These are phyloP conservation scores for Azolla pinnata DNA, from an alignment of 75 land plant genomes.

Conservation along the genomic window DNA sequence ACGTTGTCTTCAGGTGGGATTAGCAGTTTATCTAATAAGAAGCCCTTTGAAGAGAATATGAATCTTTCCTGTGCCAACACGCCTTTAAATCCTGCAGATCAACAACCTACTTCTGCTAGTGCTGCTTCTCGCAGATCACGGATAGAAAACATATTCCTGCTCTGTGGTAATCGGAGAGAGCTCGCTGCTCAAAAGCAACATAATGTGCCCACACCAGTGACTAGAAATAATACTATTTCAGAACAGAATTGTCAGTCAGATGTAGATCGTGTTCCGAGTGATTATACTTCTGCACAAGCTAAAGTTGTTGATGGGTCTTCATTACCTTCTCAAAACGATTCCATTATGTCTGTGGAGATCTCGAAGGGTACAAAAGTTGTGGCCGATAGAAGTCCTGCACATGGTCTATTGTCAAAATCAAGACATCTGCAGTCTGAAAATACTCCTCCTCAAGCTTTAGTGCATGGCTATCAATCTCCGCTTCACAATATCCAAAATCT, in stretches of 20 bases:
- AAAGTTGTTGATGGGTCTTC: too few species aligned
- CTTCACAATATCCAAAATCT: neutral
- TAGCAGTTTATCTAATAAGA: too few species aligned
- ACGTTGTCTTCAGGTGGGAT: too few species aligned
- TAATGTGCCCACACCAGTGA: neutral
- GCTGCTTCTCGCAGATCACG: slow-evolving; percentile 48
- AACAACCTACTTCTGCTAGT: neutral
- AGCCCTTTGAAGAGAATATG: neutral
- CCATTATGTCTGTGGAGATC: neutral
- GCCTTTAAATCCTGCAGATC: neutral
- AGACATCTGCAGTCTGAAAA: neutral
- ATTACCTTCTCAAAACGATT: too few species aligned
- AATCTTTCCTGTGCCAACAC: neutral
- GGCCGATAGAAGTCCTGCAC: neutral
- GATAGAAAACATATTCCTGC: slow-evolving; percentile 79
- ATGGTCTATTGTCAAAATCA: neutral
- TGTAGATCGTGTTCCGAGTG: neutral
- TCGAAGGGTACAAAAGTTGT: neutral
- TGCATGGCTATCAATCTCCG: neutral
- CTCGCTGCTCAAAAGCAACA: slow-evolving; percentile 17
- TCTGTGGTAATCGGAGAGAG: slow-evolving; percentile 84
- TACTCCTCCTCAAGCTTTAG: neutral
- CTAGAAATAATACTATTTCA: neutral
- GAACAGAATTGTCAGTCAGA: neutral
- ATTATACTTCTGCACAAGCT: neutral